phyloP scores from a whole-genome alignment of 495 filamentous ascomycete species.

The Hyaloscypha finlandica region DNA sequence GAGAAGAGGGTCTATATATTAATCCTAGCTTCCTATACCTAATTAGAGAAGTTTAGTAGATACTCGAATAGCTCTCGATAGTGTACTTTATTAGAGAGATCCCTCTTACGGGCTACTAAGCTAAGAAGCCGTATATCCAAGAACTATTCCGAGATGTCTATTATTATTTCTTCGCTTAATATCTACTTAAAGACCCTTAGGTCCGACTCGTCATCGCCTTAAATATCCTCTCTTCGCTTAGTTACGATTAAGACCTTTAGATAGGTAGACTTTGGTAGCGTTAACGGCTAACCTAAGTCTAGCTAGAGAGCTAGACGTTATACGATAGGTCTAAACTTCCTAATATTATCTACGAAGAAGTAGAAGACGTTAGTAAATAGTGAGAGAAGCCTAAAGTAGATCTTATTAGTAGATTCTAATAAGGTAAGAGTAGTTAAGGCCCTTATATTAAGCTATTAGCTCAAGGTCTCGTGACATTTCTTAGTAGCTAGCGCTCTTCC shows the following conservation, averaged over 20 bases:
- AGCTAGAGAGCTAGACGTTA: slow-evolving; percentile 28
- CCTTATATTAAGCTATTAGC: slow-evolving; percentile 19
- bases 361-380: slow-evolving; percentile 37
- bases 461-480: slow-evolving; percentile 23
- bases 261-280: slow-evolving; percentile 18
- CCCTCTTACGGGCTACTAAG: slow-evolving; percentile 16
- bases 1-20: slow-evolving; percentile 27
- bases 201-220: slow-evolving; percentile 14
- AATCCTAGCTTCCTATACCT: slow-evolving; percentile 11
- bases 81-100: slow-evolving; percentile 13
- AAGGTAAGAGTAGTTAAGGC: slow-evolving; percentile 5
- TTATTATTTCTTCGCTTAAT: slow-evolving; percentile 22
- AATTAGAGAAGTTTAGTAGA: slow-evolving; percentile 17
- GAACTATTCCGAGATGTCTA: slow-evolving; percentile 27
- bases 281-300: slow-evolving; percentile 25
- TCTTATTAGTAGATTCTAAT: slow-evolving; percentile 24
- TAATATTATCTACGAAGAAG: slow-evolving; percentile 38
- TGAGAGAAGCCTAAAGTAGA: slow-evolving; percentile 35
- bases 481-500: slow-evolving; percentile 7
- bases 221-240: slow-evolving; percentile 6
- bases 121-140: slow-evolving; percentile 32
- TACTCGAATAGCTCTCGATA: slow-evolving; percentile 15
- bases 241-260: slow-evolving; percentile 30
- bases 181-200: slow-evolving; percentile 20
- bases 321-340: slow-evolving; percentile 29